Evolutionary conservation across 139 green algal species (phyloP).

Genomic region (Chlorella sp.): DNA sequence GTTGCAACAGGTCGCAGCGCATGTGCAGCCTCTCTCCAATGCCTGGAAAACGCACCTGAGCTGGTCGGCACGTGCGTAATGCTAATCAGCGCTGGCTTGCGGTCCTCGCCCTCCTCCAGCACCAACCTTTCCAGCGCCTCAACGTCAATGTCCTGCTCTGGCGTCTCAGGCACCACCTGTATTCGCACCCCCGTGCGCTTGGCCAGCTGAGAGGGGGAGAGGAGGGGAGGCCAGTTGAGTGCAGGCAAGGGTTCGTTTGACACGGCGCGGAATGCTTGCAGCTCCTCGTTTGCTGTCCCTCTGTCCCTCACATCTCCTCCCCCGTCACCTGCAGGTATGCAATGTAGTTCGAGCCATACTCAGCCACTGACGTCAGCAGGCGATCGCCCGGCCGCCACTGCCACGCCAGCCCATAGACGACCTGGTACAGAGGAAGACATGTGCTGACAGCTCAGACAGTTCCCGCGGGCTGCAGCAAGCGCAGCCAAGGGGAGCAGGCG

Average conservation of each 20-base stretch:
- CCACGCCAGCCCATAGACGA: slow-evolving; percentile 62
- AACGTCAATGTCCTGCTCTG: slow-evolving; percentile 51
- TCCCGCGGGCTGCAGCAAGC: too few species aligned
- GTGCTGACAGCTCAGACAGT: too few species aligned
- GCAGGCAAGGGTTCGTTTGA: too few species aligned
- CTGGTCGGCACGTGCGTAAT: slow-evolving; percentile 73
- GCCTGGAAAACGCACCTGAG: slow-evolving; percentile 36
- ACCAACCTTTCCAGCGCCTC: slow-evolving; percentile 37
- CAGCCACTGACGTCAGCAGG: slow-evolving; percentile 55
- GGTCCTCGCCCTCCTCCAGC: not conserved
- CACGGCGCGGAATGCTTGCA: too few species aligned
- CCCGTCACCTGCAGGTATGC: slow-evolving; percentile 63
- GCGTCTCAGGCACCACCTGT: slow-evolving; percentile 57
- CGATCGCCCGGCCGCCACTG: slow-evolving; percentile 50
- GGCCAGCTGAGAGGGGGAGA: slow-evolving; percentile 24
- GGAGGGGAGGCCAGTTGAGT: too few species aligned
- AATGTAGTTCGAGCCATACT: slow-evolving; percentile 77
- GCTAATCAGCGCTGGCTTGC: slow-evolving; percentile 48
- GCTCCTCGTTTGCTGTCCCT: too few species aligned
- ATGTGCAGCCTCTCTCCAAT: too few species aligned
- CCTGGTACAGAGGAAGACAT: too few species aligned
- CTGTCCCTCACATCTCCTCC: too few species aligned
- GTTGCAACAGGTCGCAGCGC: too few species aligned
- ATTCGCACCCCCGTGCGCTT: slow-evolving; percentile 46
- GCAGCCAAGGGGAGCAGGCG: too few species aligned